phyloP scores from a whole-genome alignment of 495 filamentous ascomycete genomes.

The Podospora sp. region DNA sequence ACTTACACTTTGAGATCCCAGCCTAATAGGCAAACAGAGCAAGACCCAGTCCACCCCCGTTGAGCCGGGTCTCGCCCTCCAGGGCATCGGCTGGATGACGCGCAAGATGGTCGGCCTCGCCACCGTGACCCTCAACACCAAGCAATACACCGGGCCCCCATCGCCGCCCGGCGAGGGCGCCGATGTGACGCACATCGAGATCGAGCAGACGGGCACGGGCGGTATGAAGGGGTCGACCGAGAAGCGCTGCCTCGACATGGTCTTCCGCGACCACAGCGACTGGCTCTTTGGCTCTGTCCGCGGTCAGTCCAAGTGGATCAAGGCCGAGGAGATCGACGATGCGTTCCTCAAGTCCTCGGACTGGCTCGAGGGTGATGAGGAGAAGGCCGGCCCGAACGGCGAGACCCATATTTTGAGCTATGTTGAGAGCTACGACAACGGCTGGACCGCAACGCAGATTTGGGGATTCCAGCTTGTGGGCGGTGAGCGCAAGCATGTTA shows the following conservation, averaged over 20 bases:
- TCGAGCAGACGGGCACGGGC: constrained; percentile 75
- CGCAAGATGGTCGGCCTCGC: constrained; percentile 76
- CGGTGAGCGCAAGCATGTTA: constrained; percentile 65
- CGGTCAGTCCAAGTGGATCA: constrained; percentile 62
- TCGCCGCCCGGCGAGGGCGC: constrained; percentile 44
- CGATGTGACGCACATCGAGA: constrained; percentile 70
- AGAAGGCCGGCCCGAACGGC: constrained; percentile 52
- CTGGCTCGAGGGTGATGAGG: constrained; percentile 54
- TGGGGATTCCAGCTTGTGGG: constrained; percentile 56
- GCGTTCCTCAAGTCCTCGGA: constrained; percentile 51
- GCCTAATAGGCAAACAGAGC: constrained; percentile 57
- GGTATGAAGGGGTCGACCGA: constrained; percentile 75
- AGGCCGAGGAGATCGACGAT: constrained; percentile 40
- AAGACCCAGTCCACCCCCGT: constrained; percentile 72
- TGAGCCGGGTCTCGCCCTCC: constrained; percentile 74
- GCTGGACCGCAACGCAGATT: constrained; percentile 64
- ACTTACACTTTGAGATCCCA: too few relatives aligned
- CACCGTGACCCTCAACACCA: constrained; percentile 69
- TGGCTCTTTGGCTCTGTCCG: constrained; percentile 76
- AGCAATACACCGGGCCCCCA: constrained; percentile 60
- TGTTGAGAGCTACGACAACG: constrained; percentile 56
- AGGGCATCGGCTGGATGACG: constrained; percentile 80
- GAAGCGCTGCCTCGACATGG: constrained; percentile 70
- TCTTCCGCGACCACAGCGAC: constrained; percentile 70
- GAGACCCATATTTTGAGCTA: constrained; percentile 54